phyloP scores from a whole-genome alignment of 306 rosid species.

The Quercus ilex region DNA sequence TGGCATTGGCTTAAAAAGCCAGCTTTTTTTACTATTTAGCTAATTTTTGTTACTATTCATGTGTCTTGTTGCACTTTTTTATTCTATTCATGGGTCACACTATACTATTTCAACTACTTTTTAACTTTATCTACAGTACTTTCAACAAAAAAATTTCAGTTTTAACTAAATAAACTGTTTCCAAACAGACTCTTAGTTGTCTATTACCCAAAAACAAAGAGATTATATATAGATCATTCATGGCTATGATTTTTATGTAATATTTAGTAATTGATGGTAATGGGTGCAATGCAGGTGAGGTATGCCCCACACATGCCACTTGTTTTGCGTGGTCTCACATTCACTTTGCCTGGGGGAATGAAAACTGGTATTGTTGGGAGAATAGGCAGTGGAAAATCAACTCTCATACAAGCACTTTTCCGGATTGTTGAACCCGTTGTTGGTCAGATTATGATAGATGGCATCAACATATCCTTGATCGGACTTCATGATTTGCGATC shows the following conservation, averaged over 20 bases:
- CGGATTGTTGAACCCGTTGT: slow-evolving; percentile 38
- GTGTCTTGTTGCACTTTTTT: too few species aligned
- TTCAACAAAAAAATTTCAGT: too few species aligned
- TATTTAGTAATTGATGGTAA: background rate
- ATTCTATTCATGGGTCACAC: too few species aligned
- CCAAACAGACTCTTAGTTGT: background rate
- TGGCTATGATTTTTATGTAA: background rate
- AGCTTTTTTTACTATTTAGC: too few species aligned
- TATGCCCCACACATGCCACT: slow-evolving; percentile 43
- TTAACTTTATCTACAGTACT: too few species aligned
- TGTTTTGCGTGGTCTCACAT: slow-evolving; percentile 49
- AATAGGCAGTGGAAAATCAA: slow-evolving; percentile 61
- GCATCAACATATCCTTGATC: slow-evolving; percentile 38
- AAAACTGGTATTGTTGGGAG: slow-evolving; percentile 56
- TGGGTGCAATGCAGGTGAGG: slow-evolving; percentile 46
- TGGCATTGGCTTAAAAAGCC: too few species aligned
- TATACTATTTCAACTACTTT: too few species aligned
- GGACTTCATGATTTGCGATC: slow-evolving; percentile 59
- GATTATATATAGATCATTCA: background rate
- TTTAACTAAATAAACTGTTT: accelerated
- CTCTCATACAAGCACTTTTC: slow-evolving; percentile 53
- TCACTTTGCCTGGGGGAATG: slow-evolving; percentile 37
- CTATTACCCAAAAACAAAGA: background rate
- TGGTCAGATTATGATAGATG: slow-evolving; percentile 42
- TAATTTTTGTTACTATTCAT: too few species aligned